These are phyloP conservation scores for Claviceps humidiphila DNA, from an alignment of 2,329 filamentous ascomycete species.

Conservation along the genomic window DNA sequence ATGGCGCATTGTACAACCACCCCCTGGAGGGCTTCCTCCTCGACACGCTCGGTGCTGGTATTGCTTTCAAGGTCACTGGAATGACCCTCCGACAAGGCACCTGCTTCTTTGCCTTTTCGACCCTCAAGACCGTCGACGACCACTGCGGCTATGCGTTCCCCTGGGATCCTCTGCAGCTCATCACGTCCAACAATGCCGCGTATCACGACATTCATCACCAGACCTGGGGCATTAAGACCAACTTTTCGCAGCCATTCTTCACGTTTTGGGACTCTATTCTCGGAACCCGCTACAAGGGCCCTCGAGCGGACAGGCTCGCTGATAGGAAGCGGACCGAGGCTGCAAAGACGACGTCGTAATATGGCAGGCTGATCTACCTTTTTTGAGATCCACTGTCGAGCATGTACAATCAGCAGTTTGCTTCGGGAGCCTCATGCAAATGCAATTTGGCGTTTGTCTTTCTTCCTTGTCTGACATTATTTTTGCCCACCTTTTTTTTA, in stretches of 20 bases:
- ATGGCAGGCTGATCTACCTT: neutral
- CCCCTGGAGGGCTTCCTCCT: slow-evolving; percentile 87
- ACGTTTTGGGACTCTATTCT: slow-evolving; percentile 85
- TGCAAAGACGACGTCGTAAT: slow-evolving; percentile 11
- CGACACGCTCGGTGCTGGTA: slow-evolving; percentile 75
- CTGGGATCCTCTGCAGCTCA: slow-evolving; percentile 82
- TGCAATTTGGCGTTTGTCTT: neutral
- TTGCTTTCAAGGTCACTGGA: slow-evolving; percentile 68
- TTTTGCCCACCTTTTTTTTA: neutral
- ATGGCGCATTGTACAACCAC: slow-evolving; percentile 93
- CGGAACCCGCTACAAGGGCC: slow-evolving; percentile 71
- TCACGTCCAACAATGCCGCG: slow-evolving; percentile 88
- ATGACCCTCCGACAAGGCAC: slow-evolving; percentile 82
- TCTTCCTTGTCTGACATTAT: neutral
- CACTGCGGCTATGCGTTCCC: slow-evolving; percentile 95
- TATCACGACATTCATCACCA: slow-evolving; percentile 99
- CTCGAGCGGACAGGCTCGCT: slow-evolving; percentile 27
- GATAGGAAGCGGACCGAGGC: slow-evolving; percentile 21
- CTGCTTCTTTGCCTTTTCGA: slow-evolving; percentile 77
- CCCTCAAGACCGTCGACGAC: slow-evolving; percentile 93
- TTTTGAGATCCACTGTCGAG: neutral
- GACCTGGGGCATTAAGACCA: slow-evolving; percentile 96
- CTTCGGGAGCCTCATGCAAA: neutral
- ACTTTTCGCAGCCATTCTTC: slow-evolving; percentile 85
- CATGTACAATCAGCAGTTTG: neutral